phyloP scores from a whole-genome alignment of 208 protist species.

The Balamuthia mandrillaris region DNA sequence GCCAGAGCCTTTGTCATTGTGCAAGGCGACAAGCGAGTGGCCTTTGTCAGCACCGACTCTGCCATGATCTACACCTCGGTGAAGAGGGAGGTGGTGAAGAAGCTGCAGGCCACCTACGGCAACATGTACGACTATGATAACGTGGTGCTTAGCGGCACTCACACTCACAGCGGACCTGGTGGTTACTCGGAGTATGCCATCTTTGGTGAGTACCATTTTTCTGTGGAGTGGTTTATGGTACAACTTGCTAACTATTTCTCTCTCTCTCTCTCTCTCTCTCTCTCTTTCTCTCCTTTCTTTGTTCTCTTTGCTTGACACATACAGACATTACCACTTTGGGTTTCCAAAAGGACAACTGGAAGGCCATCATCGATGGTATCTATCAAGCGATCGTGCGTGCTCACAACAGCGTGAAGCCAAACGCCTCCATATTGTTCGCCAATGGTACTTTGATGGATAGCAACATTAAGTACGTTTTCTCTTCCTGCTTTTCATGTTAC shows the following conservation, averaged over 20 bases:
- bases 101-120: conserved; percentile 38
- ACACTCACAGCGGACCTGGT: conserved; percentile 64
- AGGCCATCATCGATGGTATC: conserved; percentile 60
- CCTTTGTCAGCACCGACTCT: conserved; percentile 57
- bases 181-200: conserved; percentile 24
- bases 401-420: conserved; percentile 42
- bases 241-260: too few relatives aligned
- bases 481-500: not conserved
- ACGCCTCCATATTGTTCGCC: conserved; percentile 30
- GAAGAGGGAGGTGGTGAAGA: conserved; percentile 49
- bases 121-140: conserved; percentile 51
- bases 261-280: too few relatives aligned
- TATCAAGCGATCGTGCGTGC: conserved; percentile 49
- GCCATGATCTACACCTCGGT: conserved; percentile 63
- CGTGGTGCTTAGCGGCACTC: conserved; percentile 50
- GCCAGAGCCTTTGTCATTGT: conserved; percentile 57
- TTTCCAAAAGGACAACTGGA: conserved; percentile 59
- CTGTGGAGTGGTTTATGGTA: too few relatives aligned
- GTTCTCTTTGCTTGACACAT: too few relatives aligned
- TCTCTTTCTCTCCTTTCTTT: too few relatives aligned
- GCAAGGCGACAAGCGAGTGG: conserved; percentile 44
- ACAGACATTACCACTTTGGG: conserved; percentile 60
- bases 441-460: conserved; percentile 45
- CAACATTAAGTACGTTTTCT: conserved; percentile 45
- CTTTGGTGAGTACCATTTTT: too few relatives aligned